Percentiles rank a stretch among this genome's conserved stretches.
These are phyloP conservation scores for Mycena belliarum DNA, from an alignment of 768 basidiomycete genomes.

Conservation along the genomic window DNA sequence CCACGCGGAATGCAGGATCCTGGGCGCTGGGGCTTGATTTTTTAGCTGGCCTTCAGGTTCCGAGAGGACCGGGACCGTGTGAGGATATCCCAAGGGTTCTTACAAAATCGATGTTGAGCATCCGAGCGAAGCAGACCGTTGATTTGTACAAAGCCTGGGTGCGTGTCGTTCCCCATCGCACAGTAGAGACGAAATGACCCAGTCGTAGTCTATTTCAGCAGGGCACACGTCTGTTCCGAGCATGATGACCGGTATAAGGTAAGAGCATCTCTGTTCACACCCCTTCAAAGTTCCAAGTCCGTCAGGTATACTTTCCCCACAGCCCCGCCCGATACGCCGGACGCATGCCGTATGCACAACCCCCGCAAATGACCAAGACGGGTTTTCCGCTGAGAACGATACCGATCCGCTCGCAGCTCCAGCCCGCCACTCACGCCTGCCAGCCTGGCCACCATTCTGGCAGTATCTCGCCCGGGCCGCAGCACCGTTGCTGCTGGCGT, in stretches of 20 bases:
- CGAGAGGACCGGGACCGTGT: too few species aligned
- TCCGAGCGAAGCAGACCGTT: neutral
- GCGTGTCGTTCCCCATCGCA: neutral
- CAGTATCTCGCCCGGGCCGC: constrained; percentile 31
- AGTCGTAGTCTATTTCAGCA: neutral
- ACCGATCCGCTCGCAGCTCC: constrained; percentile 63
- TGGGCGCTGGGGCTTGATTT: too few species aligned
- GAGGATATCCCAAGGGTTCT: too few species aligned
- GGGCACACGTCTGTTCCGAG: constrained; percentile 7
- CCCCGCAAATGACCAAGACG: constrained; percentile 90
- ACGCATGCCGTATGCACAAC: constrained; percentile 91
- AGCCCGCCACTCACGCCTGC: constrained; percentile 86
- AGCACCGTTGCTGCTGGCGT: constrained; percentile 47
- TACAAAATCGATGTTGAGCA: neutral
- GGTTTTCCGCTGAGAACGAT: constrained; percentile 92
- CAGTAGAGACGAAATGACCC: constrained; percentile 4
- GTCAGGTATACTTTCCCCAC: constrained; percentile 57
- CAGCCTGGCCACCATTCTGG: constrained; percentile 80
- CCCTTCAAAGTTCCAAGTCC: too few species aligned
- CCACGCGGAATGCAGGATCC: too few species aligned
- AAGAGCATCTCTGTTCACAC: too few species aligned
- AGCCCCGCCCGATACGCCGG: constrained; percentile 68
- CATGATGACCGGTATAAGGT: neutral
- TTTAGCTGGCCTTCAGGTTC: too few species aligned
- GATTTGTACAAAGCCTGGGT: neutral